Base-by-base conservation (phyloP, 139 green algal species). In the Tetraselmis chui region DNA sequence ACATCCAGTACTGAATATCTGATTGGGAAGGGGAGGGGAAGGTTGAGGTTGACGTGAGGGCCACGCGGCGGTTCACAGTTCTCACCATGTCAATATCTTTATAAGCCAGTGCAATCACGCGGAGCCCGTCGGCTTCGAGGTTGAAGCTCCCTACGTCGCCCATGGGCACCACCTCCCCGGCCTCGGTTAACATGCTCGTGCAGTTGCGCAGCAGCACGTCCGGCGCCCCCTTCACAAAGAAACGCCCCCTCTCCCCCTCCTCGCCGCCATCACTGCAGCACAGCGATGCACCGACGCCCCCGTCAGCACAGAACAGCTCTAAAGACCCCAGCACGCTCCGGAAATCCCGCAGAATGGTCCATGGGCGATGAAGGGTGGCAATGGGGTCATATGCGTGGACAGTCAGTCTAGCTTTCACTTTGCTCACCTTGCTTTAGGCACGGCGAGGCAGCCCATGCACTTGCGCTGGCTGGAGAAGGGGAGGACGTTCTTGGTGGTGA, bases 401-500 rank as follows among this genome's bases (percentile, higher is more conserved):
- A n/a, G n/a, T n/a, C n/a, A n/a, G n/a, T n/a, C n/a, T n/a, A n/a
- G n/a, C n/a, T n/a, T n/a, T n/a, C n/a, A n/a, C n/a, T n/a, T n/a
- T n/a, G n/a, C n/a, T n/a, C n/a, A n/a, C n/a, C n/a, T n/a, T n/a
- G n/a, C n/a, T n/a, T n/a, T n/a, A n/a, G 89, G 76, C 27, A 90
- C 82, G 22, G 85, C 86, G 77, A 91, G 86, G 26, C 84, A 87
- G 22, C 85, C 83, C 93, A 96, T 96, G 77, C 92, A 86, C 88
- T 99, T 99, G 67, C 95, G 87, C 22, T 93, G 90, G 0, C 89
- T 96, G 74, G 90, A 94, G 89, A 98, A 98, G 24, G 45, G 45
- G 45, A 67, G 45, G 11, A 67, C 45, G 45, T 5, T 25, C 11
- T 5, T 67, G 45, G 45, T 67, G 45, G 45, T 67, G 45, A 67